Conservation (phyloP, 768 basidiomycete species). For the Dentipellis fragilis region DNA sequence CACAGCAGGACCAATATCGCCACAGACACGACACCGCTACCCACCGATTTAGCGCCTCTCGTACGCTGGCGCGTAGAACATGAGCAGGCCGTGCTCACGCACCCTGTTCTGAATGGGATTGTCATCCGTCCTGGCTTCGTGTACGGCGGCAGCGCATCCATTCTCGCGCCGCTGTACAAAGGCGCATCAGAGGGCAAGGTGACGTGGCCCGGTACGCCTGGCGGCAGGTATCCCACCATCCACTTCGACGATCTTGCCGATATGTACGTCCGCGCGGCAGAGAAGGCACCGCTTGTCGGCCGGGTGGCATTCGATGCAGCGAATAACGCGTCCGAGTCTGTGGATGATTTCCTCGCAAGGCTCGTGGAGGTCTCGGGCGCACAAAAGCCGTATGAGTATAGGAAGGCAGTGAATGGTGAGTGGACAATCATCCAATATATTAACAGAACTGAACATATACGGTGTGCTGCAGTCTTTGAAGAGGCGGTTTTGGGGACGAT, state of each 20-base stretch:
- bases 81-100: slow-evolving; percentile 23
- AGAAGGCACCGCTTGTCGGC: slow-evolving; percentile 24
- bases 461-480: not conserved
- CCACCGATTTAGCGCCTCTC: slow-evolving; percentile 1
- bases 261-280: slow-evolving; percentile 29
- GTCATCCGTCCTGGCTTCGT: slow-evolving; percentile 35
- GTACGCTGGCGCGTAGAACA: slow-evolving; percentile 24
- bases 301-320: slow-evolving; percentile 33
- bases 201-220: slow-evolving; percentile 25
- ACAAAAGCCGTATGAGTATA: slow-evolving; percentile 24
- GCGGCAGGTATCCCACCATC: slow-evolving; percentile 25
- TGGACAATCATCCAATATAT: slow-evolving; percentile 1
- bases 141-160: slow-evolving; percentile 32
- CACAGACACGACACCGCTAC: slow-evolving; percentile 24
- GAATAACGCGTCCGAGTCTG: slow-evolving; percentile 30
- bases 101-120: slow-evolving; percentile 28
- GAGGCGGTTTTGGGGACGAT: slow-evolving; percentile 21
- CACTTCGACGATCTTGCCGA: slow-evolving; percentile 39
- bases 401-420: slow-evolving; percentile 26
- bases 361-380: slow-evolving; percentile 29
- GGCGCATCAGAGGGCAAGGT: slow-evolving; percentile 22
- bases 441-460: not conserved
- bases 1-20: slow-evolving; percentile 24
- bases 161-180: slow-evolving; percentile 24
- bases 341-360: slow-evolving; percentile 29